These are phyloP conservation scores for Cryptosporidium baileyi DNA, from an alignment of 169 alveolate genomes.

Conservation along the genomic window DNA sequence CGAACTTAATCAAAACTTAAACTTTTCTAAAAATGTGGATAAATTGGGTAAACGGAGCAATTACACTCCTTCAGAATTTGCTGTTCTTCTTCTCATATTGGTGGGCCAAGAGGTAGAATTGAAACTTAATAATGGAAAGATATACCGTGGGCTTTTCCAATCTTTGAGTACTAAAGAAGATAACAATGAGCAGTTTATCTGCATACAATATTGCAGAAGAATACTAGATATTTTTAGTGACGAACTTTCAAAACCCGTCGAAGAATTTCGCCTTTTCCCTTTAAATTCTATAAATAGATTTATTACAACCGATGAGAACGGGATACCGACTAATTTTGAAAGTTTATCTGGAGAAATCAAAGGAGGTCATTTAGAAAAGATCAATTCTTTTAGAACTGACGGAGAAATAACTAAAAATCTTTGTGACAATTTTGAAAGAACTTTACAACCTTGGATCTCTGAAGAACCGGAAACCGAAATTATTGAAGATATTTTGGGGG, in stretches of 20 bases:
- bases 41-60: too few species aligned
- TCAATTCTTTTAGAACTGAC: slow-evolving; percentile 17
- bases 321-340: slow-evolving; percentile 44
- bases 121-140: background rate
- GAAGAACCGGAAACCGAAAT: slow-evolving; percentile 12
- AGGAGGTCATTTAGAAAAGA: background rate
- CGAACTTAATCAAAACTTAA: too few species aligned
- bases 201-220: slow-evolving; percentile 48
- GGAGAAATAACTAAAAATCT: slow-evolving; percentile 1
- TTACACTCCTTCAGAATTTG: slow-evolving; percentile 57
- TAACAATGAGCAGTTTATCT: slow-evolving; percentile 4
- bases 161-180: slow-evolving; percentile 17
- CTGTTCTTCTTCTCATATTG: slow-evolving; percentile 13
- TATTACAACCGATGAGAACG: slow-evolving; percentile 4
- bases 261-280: slow-evolving; percentile 17
- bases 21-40: too few species aligned
- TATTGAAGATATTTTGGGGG: slow-evolving; percentile 23
- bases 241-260: slow-evolving; percentile 30
- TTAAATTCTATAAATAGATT: slow-evolving; percentile 19
- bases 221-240: background rate
- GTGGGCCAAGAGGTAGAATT: slow-evolving; percentile 50
- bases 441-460: slow-evolving; percentile 43
- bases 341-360: slow-evolving; percentile 27
- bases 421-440: background rate
- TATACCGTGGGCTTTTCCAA: slow-evolving; percentile 40